phyloP scores from a whole-genome alignment of 192 early-diverging fungal genomes.

The Coemansia sp. region DNA sequence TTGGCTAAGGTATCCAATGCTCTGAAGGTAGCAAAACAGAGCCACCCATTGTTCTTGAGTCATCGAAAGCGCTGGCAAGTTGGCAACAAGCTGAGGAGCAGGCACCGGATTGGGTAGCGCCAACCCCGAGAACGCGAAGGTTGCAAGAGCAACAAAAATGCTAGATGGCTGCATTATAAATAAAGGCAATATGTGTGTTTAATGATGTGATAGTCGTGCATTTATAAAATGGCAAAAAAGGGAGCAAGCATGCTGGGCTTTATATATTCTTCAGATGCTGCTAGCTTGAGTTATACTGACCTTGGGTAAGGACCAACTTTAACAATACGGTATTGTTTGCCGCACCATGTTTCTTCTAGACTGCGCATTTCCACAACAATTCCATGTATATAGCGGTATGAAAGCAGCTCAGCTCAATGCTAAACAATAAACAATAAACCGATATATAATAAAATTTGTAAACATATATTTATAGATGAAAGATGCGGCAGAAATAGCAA shows the following conservation, averaged over 20 bases:
- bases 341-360: not conserved
- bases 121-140: not conserved
- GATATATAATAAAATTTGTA: not conserved
- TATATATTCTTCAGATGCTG: not conserved
- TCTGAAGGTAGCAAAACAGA: slow-evolving; percentile 13
- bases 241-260: not conserved
- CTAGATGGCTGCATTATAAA: not conserved
- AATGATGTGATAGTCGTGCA: not conserved
- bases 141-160: slow-evolving; percentile 6
- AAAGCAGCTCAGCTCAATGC: not conserved
- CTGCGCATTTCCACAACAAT: not conserved
- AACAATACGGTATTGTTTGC: slow-evolving; percentile 2
- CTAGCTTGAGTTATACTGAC: not conserved
- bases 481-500: slow-evolving; percentile 4
- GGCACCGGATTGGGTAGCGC: slow-evolving; percentile 6
- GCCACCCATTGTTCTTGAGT: slow-evolving; percentile 19
- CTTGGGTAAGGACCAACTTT: not conserved
- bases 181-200: not conserved
- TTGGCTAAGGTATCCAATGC: slow-evolving; percentile 15
- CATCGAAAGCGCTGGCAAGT: slow-evolving; percentile 20
- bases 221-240: not conserved
- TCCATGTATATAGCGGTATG: not conserved
- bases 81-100: slow-evolving; percentile 16
- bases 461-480: slow-evolving; percentile 3
- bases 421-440: not conserved